These are phyloP conservation scores for Xylaria acuta DNA, from an alignment of 495 filamentous ascomycete species.

Conservation along the genomic window DNA sequence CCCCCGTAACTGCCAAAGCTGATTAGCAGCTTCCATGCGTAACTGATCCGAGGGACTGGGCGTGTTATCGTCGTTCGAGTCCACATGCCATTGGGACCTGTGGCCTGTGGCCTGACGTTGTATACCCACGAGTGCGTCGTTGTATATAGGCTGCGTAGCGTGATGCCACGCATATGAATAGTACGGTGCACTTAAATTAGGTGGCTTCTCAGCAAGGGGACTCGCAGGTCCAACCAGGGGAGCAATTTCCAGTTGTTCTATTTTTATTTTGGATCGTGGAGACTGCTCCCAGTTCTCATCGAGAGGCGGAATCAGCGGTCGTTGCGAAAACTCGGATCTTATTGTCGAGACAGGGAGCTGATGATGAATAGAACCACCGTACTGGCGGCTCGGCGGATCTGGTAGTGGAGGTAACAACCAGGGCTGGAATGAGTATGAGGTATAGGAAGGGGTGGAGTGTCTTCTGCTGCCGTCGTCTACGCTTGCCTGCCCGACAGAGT, in stretches of 20 bases:
- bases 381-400: not conserved
- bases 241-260: constrained; percentile 23
- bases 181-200: not conserved
- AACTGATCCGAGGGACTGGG: constrained; percentile 42
- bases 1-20: constrained; percentile 30
- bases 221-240: constrained; percentile 33
- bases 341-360: not conserved
- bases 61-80: constrained; percentile 33
- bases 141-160: constrained; percentile 29
- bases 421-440: constrained; percentile 8
- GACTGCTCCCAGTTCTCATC: constrained; percentile 31
- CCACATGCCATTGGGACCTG: constrained; percentile 15
- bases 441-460: not conserved
- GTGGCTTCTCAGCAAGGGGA: constrained; percentile 32
- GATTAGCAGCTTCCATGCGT: constrained; percentile 38
- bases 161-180: constrained; percentile 22
- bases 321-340: constrained; percentile 14
- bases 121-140: constrained; percentile 35
- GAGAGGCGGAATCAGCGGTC: constrained; percentile 33
- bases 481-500: not conserved
- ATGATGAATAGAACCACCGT: not conserved
- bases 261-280: constrained; percentile 20
- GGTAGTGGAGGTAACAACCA: constrained; percentile 13
- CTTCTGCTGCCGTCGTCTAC: not conserved
- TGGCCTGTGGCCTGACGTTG: constrained; percentile 26